phyloP scores from a whole-genome alignment of 164 flowering plant genomes.

The Magnolia kwangsiensis region DNA sequence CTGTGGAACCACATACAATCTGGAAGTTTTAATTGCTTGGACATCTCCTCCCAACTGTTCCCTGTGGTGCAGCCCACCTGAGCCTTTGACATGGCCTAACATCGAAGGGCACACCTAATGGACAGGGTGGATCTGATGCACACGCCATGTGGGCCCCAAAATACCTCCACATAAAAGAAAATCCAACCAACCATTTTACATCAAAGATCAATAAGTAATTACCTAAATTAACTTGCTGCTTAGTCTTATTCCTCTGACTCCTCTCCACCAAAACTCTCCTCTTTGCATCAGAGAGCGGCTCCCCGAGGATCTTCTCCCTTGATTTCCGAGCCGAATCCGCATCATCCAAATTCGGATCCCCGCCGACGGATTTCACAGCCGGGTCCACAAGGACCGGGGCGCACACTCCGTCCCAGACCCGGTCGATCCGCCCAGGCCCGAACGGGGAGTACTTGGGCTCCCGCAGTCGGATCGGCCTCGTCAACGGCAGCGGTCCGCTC shows the following conservation, averaged over 20 bases:
- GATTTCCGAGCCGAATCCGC: slow-evolving; percentile 32
- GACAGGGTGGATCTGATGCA: no score
- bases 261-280: slow-evolving; percentile 60
- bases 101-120: no score
- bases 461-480: slow-evolving; percentile 76
- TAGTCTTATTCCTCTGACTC: slow-evolving; percentile 53
- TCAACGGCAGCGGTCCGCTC: slow-evolving; percentile 31
- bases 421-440: slow-evolving; percentile 68
- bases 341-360: slow-evolving; percentile 45
- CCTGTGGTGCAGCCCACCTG: no score
- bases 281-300: slow-evolving; percentile 59
- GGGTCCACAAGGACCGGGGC: slow-evolving; percentile 67
- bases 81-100: no score
- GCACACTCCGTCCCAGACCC: slow-evolving; percentile 84
- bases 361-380: slow-evolving; percentile 55
- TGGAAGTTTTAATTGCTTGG: no score
- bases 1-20: no score
- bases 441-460: slow-evolving; percentile 96
- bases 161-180: no score
- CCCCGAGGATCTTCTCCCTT: slow-evolving; percentile 58
- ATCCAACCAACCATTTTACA: not conserved
- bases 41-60: no score
- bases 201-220: slow-evolving; percentile 5
- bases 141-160: no score
- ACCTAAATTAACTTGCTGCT: slow-evolving; percentile 82